Evolutionary conservation across 192 early-diverging fungal species (phyloP).

Genomic region (Chytriomyces sp.): DNA sequence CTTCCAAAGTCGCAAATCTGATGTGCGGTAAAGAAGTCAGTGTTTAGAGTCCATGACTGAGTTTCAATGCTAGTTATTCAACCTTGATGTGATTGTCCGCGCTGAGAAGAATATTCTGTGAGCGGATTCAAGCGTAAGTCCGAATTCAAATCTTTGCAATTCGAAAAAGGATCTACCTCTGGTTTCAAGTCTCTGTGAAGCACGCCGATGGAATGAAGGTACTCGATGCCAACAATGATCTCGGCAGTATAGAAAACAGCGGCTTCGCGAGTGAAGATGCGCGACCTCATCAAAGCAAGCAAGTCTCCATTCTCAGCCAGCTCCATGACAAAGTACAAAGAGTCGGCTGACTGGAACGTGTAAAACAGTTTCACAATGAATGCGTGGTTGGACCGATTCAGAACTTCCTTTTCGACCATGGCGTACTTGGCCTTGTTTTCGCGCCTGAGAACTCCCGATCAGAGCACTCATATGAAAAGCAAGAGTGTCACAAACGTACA

Average conservation of each 20-base stretch:
- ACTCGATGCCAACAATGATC: slow-evolving; percentile 83
- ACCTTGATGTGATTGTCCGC: slow-evolving; percentile 87
- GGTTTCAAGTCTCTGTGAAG: slow-evolving; percentile 97
- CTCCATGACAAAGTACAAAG: slow-evolving; percentile 94
- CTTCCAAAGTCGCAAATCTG: slow-evolving; percentile 84
- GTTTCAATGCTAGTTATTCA: not conserved
- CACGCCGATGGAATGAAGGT: slow-evolving; percentile 80
- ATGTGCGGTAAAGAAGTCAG: slow-evolving; percentile 71
- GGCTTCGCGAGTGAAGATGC: slow-evolving; percentile 70
- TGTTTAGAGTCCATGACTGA: slow-evolving; percentile 63
- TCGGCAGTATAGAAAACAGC: slow-evolving; percentile 88
- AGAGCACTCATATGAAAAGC: not conserved
- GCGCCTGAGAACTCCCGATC: slow-evolving; percentile 33
- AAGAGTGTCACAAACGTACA: slow-evolving; percentile 7
- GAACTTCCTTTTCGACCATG: slow-evolving; percentile 89
- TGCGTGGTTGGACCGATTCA: slow-evolving; percentile 85
- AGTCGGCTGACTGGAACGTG: slow-evolving; percentile 91
- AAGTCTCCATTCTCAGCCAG: slow-evolving; percentile 90
- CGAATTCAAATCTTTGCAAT: not conserved
- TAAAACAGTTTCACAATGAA: slow-evolving; percentile 76
- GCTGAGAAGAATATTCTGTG: slow-evolving; percentile 79
- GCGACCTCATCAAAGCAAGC: slow-evolving; percentile 69
- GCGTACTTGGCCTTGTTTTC: slow-evolving; percentile 98
- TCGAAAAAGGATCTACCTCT: slow-evolving; percentile 55
- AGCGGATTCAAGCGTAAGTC: not conserved